A percentile compares a stretch with the other conserved stretches of the same genome.
Conservation (phyloP, 495 filamentous ascomycete genomes). For the Xylaria grammica region DNA sequence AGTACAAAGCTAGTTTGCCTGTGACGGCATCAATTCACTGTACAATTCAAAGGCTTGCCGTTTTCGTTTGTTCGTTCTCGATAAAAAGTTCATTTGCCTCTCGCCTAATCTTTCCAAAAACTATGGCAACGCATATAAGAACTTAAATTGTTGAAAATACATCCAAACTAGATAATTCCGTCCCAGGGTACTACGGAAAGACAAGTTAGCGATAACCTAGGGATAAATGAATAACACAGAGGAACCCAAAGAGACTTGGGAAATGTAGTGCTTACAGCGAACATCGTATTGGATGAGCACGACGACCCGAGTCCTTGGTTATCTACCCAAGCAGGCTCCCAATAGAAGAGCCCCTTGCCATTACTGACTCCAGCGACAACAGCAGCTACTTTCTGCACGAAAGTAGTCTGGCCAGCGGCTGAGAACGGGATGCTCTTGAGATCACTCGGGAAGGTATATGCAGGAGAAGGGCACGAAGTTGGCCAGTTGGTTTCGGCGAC, state of each 20-base stretch:
- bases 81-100: neutral
- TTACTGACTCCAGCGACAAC: slow-evolving; percentile 56
- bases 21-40: neutral
- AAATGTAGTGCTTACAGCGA: slow-evolving; percentile 34
- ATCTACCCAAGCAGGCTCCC: slow-evolving; percentile 73
- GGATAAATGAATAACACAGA: too few relatives aligned
- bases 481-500: slow-evolving; percentile 75
- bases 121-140: neutral
- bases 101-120: neutral
- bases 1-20: slow-evolving; percentile 15
- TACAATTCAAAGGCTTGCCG: slow-evolving; percentile 4
- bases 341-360: slow-evolving; percentile 67
- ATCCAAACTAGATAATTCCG: slow-evolving; percentile 33
- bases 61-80: neutral
- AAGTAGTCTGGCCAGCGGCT: slow-evolving; percentile 63
- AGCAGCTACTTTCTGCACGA: slow-evolving; percentile 59
- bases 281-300: slow-evolving; percentile 55
- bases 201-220: neutral
- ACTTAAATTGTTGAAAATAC: slow-evolving; percentile 33
- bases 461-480: slow-evolving; percentile 59
- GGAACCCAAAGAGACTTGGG: neutral
- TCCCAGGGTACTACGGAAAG: slow-evolving; percentile 30
- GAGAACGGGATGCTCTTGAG: slow-evolving; percentile 62
- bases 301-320: slow-evolving; percentile 64
- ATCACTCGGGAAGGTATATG: slow-evolving; percentile 63